Conservation (phyloP, 1,284 basidiomycete genomes). For the Naganishia sp. region DNA sequence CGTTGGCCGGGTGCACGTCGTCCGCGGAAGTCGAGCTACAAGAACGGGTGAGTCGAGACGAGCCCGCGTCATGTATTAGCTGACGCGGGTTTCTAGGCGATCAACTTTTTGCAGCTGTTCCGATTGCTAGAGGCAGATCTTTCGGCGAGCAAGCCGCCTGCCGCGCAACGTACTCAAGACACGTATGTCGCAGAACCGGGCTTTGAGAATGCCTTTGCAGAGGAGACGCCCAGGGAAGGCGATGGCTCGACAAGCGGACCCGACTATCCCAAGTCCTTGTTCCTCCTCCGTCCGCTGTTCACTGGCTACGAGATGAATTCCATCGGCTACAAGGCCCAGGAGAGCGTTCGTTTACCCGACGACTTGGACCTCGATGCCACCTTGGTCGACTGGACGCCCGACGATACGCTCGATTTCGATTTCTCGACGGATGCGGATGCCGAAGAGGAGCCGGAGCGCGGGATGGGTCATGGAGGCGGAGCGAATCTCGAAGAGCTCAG, state of each 20-base stretch:
- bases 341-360: slow-evolving; percentile 74
- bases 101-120: slow-evolving; percentile 77
- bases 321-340: slow-evolving; percentile 77
- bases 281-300: slow-evolving; percentile 81
- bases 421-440: slow-evolving; percentile 35
- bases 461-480: slow-evolving; percentile 46
- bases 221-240: neutral
- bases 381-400: slow-evolving; percentile 67
- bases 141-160: slow-evolving; percentile 57
- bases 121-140: slow-evolving; percentile 78
- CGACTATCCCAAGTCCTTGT: slow-evolving; percentile 77
- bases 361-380: slow-evolving; percentile 81
- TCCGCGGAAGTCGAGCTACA: slow-evolving; percentile 78
- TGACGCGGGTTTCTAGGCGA: slow-evolving; percentile 59
- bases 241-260: slow-evolving; percentile 33
- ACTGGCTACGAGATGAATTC: slow-evolving; percentile 80
- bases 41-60: slow-evolving; percentile 68
- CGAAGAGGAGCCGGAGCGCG: slow-evolving; percentile 36
- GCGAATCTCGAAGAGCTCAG: slow-evolving; percentile 54
- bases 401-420: slow-evolving; percentile 32
- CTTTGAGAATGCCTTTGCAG: slow-evolving; percentile 27
- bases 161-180: neutral
- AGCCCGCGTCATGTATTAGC: slow-evolving; percentile 2
- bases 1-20: slow-evolving; percentile 61
- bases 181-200: slow-evolving; percentile 1